Conservation (phyloP, 2,329 filamentous ascomycete species). For the Pyrenophora graminea region DNA sequence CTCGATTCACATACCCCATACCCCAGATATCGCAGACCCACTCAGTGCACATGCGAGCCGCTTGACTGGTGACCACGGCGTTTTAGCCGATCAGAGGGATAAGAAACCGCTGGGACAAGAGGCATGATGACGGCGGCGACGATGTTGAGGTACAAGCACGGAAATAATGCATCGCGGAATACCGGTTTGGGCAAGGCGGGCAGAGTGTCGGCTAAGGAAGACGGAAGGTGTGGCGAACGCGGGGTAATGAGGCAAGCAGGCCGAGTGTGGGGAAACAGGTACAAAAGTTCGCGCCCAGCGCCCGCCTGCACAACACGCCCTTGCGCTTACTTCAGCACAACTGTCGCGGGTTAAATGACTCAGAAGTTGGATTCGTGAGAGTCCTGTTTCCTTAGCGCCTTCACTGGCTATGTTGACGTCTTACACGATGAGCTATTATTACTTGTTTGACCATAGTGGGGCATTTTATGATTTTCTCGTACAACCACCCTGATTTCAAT, state of each 20-base stretch:
- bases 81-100: conserved; percentile 10
- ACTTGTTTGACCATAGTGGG: no score
- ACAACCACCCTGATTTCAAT: conserved; percentile 1
- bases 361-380: no score
- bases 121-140: conserved; percentile 4
- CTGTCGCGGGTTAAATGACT: neutral
- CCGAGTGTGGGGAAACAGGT: conserved; percentile 15
- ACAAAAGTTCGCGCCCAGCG: neutral
- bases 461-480: neutral
- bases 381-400: no score
- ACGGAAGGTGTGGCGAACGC: conserved; percentile 17
- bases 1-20: conserved; percentile 8
- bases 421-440: no score
- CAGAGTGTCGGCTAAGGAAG: neutral
- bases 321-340: neutral
- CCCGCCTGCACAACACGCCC: neutral
- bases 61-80: conserved; percentile 8
- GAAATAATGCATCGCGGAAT: conserved; percentile 12
- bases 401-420: no score
- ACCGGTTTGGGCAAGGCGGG: conserved; percentile 12
- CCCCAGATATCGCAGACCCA: conserved; percentile 12
- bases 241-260: conserved; percentile 14
- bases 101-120: neutral
- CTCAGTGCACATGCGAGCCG: conserved; percentile 1
- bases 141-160: conserved; percentile 10